Evolutionary conservation across 202 grass and related monocot genomes (phyloP), one percentile per base, ranked within the genome.

Genomic region (Dendrocalamus latiflorus): DNA sequence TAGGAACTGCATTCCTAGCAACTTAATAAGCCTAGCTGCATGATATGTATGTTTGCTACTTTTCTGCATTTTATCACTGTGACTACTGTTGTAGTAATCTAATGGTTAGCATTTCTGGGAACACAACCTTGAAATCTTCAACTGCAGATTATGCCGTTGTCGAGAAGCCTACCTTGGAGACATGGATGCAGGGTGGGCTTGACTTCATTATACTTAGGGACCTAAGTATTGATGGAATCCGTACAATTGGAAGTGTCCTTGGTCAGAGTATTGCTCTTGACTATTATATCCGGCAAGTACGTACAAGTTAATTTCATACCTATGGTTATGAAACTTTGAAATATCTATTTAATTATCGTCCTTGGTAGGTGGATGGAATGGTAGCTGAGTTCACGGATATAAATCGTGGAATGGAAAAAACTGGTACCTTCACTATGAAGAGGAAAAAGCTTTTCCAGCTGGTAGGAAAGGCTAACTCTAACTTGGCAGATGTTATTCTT

Each of bases 191-290:
- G 86, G 95, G 95, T 78, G 95, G 91, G 4, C 93, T 95, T 85
- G 95, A 98, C 66, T 92, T 93, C 64, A 98, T 98, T 48, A 84
- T 93, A 89, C 95, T 98, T 45, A 92, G 87, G 65, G 94, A 88
- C 56, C 88, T 98, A 81, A 98, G 91, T 74, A 93, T 98, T 53
- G 95, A 98, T 89, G 95, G 93, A 58, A 98, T 98, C 75, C 95
- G 95, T 78, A 98, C 95, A 44, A 98, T 98, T 67, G 93, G 95
- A 79, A 98, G 95, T 84, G 96, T 98, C 72, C 93, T 98, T 88
- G 93, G 96, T 80, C 96, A 98, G 89, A 98, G 96, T 73, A 98
- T 98, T 78, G 96, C 96, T 78, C 89, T 98, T 79, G 96, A 98
- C 77, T 90, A 98, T 81, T 95, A 95, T 79, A 98, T 98, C 71